Percentiles rank a stretch among this genome's conserved stretches.
phyloP scores from a whole-genome alignment of 352 stramenopile genomes.

The Globisporangium irregulare region DNA sequence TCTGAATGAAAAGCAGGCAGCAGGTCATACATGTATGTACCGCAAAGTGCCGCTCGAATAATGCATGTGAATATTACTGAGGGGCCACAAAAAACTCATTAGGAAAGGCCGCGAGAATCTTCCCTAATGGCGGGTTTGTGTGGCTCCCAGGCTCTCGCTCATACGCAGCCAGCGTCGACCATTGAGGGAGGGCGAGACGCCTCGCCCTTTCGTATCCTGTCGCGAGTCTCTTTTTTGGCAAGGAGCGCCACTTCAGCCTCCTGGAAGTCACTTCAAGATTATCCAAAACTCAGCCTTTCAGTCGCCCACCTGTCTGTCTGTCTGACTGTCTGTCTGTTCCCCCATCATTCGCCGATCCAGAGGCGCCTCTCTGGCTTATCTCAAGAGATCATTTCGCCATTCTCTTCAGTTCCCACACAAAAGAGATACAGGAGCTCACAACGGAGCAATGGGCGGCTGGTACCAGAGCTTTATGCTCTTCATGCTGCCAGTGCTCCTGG shows the following conservation, averaged over 20 bases:
- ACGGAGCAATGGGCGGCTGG: background rate
- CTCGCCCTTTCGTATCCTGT: constrained; percentile 14
- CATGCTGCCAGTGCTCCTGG: background rate
- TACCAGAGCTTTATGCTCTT: background rate
- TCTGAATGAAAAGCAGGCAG: background rate
- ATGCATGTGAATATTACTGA: background rate
- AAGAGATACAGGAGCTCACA: no score
- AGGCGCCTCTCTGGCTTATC: background rate
- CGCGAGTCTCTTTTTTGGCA: background rate
- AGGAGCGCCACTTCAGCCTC: background rate
- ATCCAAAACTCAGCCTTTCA: background rate
- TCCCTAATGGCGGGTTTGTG: background rate
- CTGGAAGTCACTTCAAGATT: background rate
- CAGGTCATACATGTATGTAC: background rate
- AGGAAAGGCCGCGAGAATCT: background rate
- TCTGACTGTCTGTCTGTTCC: background rate
- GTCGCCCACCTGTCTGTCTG: no score
- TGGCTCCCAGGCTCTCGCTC: no score
- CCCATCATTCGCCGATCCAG: background rate
- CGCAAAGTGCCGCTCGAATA: background rate
- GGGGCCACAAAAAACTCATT: background rate
- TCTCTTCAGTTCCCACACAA: background rate
- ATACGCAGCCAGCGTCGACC: background rate
- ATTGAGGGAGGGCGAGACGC: background rate
- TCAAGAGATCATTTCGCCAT: background rate